phyloP scores from a whole-genome alignment of 768 basidiomycete species.

The Tephrocybe sp. region DNA sequence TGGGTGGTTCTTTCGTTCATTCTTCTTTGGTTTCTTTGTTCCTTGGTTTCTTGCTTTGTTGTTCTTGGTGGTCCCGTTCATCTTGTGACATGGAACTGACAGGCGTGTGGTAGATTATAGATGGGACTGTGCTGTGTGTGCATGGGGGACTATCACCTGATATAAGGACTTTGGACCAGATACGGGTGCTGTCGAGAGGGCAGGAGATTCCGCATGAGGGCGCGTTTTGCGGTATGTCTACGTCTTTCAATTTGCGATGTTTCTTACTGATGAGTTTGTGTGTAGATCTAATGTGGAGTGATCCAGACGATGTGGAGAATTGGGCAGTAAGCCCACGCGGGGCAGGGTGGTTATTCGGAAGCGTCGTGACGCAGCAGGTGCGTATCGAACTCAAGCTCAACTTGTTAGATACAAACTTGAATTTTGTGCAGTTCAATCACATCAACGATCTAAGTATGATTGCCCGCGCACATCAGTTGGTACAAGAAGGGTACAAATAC shows the following conservation, averaged over 20 bases:
- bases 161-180: slow-evolving; percentile 92
- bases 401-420: background rate
- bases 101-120: slow-evolving; percentile 82
- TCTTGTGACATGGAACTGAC: background rate
- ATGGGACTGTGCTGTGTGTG: slow-evolving; percentile 89
- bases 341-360: slow-evolving; percentile 94
- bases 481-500: slow-evolving; percentile 94
- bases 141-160: slow-evolving; percentile 97
- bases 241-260: background rate
- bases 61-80: background rate
- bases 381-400: slow-evolving; percentile 12
- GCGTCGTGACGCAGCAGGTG: slow-evolving; percentile 82
- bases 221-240: slow-evolving; percentile 82
- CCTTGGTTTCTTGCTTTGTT: background rate
- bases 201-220: slow-evolving; percentile 99
- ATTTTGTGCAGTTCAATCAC: slow-evolving; percentile 74
- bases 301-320: slow-evolving; percentile 91
- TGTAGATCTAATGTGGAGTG: slow-evolving; percentile 98
- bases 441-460: slow-evolving; percentile 86
- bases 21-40: background rate
- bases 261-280: background rate
- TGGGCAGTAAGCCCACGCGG: slow-evolving; percentile 98
- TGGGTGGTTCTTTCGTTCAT: slow-evolving; percentile 34
- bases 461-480: slow-evolving; percentile 94
- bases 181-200: slow-evolving; percentile 88